Conservation (phyloP, 208 protist genomes). For the Crithidia sp. region DNA sequence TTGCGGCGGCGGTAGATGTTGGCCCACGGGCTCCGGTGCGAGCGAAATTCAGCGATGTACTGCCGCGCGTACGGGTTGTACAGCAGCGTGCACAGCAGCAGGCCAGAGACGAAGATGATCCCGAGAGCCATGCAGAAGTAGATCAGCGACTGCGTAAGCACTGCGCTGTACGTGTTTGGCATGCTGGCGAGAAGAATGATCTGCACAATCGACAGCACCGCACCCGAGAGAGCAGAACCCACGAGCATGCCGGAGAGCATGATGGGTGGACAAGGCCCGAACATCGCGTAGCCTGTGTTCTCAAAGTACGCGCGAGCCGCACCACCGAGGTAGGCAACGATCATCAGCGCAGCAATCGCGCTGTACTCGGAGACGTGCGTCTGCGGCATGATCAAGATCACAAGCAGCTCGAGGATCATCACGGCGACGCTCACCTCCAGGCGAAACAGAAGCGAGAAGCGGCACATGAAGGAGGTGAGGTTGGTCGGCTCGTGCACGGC, state of each 20-base stretch:
- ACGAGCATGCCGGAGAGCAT: constrained; percentile 75
- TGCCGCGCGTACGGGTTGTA: constrained; percentile 66
- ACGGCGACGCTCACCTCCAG: constrained; percentile 51
- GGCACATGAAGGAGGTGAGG: constrained; percentile 72
- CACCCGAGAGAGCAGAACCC: constrained; percentile 68
- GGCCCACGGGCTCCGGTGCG: constrained; percentile 41
- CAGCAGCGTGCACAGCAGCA: constrained; percentile 50
- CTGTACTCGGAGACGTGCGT: constrained; percentile 36
- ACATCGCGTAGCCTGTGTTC: constrained; percentile 90
- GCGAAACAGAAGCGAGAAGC: constrained; percentile 73
- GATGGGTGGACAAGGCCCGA: constrained; percentile 71
- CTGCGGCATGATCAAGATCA: constrained; percentile 65
- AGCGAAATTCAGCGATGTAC: constrained; percentile 82
- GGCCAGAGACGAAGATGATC: constrained; percentile 60
- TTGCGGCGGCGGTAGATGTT: constrained; percentile 56
- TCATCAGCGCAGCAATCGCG: constrained; percentile 76
- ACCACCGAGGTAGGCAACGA: constrained; percentile 69
- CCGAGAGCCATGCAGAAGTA: constrained; percentile 77
- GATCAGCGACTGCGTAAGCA: constrained; percentile 65
- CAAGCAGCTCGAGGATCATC: constrained; percentile 70
- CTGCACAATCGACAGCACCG: constrained; percentile 71
- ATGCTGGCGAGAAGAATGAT: constrained; percentile 77
- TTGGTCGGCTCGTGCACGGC: constrained; percentile 73
- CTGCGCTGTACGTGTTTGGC: constrained; percentile 48
- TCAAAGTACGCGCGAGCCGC: constrained; percentile 82